phyloP scores from a whole-genome alignment of 2,329 filamentous ascomycete genomes.

The Talaromyces funiculosus region DNA sequence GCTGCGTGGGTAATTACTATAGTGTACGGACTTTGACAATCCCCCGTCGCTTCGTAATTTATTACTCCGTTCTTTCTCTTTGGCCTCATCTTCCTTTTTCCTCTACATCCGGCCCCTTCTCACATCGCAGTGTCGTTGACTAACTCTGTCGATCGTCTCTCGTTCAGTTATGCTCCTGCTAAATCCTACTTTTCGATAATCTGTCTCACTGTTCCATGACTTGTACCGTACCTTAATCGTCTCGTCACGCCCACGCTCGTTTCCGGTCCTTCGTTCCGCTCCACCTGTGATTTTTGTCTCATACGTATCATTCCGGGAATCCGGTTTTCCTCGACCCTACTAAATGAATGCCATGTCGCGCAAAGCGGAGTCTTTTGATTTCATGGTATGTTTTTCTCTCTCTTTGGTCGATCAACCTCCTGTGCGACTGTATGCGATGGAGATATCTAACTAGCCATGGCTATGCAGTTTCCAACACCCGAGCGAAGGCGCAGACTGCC shows the following conservation, averaged over 20 bases:
- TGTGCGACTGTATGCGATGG: not conserved
- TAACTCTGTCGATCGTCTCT: not conserved
- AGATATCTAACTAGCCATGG: not conserved
- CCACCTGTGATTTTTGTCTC: not conserved
- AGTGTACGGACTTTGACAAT: not conserved
- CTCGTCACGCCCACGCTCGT: not conserved
- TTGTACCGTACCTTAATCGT: not conserved
- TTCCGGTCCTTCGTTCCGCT: slow-evolving; percentile 1
- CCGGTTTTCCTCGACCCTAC: not conserved
- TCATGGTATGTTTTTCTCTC: not conserved
- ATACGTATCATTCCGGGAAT: not conserved
- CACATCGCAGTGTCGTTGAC: too few relatives aligned
- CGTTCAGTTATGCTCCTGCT: not conserved
- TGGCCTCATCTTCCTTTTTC: not conserved
- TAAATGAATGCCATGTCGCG: slow-evolving; percentile 5
- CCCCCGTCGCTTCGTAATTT: not conserved
- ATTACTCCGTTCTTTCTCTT: not conserved
- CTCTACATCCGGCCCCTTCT: not conserved
- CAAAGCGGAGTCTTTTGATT: slow-evolving; percentile 10
- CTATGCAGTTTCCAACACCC: slow-evolving; percentile 8
- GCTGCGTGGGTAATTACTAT: too few relatives aligned
- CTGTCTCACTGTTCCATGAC: not conserved
- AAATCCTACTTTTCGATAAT: not conserved
- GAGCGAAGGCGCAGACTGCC: slow-evolving; percentile 13
- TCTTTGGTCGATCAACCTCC: not conserved